Evolutionary conservation across 257 asterid genomes (phyloP).

Genomic region (Plantago elongata): DNA sequence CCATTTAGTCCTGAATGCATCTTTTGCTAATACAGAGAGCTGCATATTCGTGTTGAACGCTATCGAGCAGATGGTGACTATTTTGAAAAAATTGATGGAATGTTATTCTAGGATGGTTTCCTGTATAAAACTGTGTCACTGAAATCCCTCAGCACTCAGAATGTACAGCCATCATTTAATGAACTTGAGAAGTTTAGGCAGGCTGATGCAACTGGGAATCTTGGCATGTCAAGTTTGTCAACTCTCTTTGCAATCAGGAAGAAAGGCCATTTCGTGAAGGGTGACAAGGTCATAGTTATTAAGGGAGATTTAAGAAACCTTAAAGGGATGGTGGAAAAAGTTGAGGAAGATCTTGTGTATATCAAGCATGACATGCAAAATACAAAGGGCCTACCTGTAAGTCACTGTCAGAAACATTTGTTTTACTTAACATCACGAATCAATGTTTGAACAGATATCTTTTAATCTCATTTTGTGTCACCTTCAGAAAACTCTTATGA

Average conservation of each 20-base stretch:
- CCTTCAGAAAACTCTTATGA: slow-evolving; percentile 71
- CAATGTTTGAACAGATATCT: background rate
- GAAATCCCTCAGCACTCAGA: slow-evolving; percentile 81
- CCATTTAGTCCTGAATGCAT: background rate
- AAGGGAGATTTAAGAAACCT: slow-evolving; percentile 92
- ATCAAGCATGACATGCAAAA: slow-evolving; percentile 50
- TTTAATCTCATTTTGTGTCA: background rate
- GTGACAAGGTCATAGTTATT: slow-evolving; percentile 82
- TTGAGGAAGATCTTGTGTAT: slow-evolving; percentile 94
- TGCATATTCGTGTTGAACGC: slow-evolving; percentile 93
- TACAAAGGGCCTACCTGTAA: slow-evolving; percentile 72
- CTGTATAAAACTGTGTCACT: slow-evolving; percentile 71
- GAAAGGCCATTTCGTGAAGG: slow-evolving; percentile 96
- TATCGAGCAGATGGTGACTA: slow-evolving; percentile 81
- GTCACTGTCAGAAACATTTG: background rate
- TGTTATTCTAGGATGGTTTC: slow-evolving; percentile 97
- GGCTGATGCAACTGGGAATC: slow-evolving; percentile 76
- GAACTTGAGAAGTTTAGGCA: slow-evolving; percentile 98
- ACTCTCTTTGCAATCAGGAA: slow-evolving; percentile 84
- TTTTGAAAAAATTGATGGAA: slow-evolving; percentile 80
- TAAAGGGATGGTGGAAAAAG: slow-evolving; percentile 91
- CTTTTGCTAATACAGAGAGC: slow-evolving; percentile 50
- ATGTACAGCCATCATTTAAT: slow-evolving; percentile 83
- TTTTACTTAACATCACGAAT: background rate
- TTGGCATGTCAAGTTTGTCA: slow-evolving; percentile 75